phyloP scores from a whole-genome alignment of 148 eudicot genomes.

The Limonium bicolor region DNA sequence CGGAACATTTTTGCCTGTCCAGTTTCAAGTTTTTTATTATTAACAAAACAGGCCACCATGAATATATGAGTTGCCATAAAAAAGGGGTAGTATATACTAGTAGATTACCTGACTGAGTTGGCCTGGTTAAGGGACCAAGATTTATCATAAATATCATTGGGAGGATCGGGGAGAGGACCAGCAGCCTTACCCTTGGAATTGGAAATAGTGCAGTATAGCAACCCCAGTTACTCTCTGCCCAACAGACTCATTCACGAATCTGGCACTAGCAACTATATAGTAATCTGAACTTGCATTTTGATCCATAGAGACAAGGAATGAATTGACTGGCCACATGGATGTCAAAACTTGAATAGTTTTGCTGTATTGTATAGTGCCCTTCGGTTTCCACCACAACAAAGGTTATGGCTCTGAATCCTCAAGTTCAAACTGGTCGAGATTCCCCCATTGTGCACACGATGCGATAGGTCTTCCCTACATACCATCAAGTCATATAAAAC shows the following conservation, averaged over 20 bases:
- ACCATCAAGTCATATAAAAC: not conserved
- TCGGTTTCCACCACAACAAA: constrained; percentile 83
- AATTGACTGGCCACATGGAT: constrained; percentile 94
- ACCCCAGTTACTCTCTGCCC: constrained; percentile 95
- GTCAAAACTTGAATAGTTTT: constrained; percentile 59
- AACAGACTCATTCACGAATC: constrained; percentile 63
- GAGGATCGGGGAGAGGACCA: constrained; percentile 94
- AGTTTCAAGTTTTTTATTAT: not conserved
- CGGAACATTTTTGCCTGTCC: constrained; percentile 68
- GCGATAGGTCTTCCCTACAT: constrained; percentile 80
- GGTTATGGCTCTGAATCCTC: constrained; percentile 65
- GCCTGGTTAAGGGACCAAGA: constrained; percentile 77
- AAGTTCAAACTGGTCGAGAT: constrained; percentile 81
- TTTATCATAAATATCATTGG: constrained; percentile 51
- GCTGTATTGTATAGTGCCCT: constrained; percentile 68
- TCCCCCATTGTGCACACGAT: constrained; percentile 82
- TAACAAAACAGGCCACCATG: too few relatives aligned
- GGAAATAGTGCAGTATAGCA: constrained; percentile 72
- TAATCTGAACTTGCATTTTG: constrained; percentile 92
- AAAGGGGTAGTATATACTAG: too few relatives aligned
- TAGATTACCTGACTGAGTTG: constrained; percentile 70
- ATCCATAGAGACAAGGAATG: constrained; percentile 92
- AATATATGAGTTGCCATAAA: too few relatives aligned
- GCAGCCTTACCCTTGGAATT: constrained; percentile 74
- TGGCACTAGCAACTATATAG: constrained; percentile 86